Evolutionary conservation across 2,329 filamentous ascomycete species (phyloP).

Genomic region (Fusarium denticulatum): DNA sequence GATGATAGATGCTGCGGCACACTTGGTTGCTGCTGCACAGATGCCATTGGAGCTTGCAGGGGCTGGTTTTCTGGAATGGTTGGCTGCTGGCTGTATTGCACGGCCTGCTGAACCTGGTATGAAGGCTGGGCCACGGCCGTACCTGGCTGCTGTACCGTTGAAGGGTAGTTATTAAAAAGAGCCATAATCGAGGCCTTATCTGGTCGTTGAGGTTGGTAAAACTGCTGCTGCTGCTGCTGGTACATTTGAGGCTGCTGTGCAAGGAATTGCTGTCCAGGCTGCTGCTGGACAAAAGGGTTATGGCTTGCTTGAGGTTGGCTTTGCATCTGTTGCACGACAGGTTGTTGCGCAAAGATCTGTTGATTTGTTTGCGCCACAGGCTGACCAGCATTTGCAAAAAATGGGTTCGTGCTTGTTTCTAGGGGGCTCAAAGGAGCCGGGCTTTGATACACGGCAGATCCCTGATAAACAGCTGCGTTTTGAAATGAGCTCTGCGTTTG

Average conservation of each 20-base stretch:
- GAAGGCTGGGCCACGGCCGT: constrained; percentile 43
- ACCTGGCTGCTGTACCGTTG: constrained; percentile 54
- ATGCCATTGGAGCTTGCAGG: constrained; percentile 40
- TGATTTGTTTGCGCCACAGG: constrained; percentile 41
- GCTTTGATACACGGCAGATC: constrained; percentile 48
- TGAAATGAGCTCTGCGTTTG: constrained; percentile 59
- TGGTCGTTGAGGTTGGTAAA: constrained; percentile 59
- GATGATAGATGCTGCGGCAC: constrained; percentile 51
- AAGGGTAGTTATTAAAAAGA: constrained; percentile 73
- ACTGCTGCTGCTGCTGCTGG: constrained; percentile 47
- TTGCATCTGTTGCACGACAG: constrained; percentile 27
- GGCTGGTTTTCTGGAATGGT: constrained; percentile 46
- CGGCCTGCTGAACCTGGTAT: constrained; percentile 7
- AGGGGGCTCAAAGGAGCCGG: constrained; percentile 38
- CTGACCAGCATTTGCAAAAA: constrained; percentile 47
- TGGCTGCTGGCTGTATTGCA: constrained; percentile 38
- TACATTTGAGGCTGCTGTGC: constrained; percentile 38
- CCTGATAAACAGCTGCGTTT: constrained; percentile 44
- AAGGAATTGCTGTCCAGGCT: constrained; percentile 22
- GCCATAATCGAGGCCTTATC: constrained; percentile 82
- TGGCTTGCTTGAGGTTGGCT: constrained; percentile 31
- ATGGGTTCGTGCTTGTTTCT: constrained; percentile 50
- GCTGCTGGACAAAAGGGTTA: constrained; percentile 44
- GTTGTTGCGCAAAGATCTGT: constrained; percentile 43
- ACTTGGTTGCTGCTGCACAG: constrained; percentile 39